phyloP scores from a whole-genome alignment of 2,329 filamentous ascomycete species.

The Aschersonia sp. region DNA sequence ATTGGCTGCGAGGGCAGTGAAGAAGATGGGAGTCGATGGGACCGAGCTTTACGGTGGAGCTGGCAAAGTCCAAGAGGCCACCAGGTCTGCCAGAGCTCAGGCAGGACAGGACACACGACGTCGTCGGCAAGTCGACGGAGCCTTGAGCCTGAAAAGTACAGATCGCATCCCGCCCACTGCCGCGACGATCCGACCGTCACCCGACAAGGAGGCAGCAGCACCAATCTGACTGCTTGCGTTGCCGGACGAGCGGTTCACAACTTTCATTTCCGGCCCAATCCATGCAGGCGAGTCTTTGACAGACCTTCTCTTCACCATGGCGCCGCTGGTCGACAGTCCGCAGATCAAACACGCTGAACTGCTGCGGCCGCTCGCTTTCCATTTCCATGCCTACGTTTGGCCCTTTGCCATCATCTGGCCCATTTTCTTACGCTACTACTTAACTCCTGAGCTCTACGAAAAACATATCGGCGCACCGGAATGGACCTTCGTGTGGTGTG shows the following conservation, averaged over 20 bases:
- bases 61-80: neutral
- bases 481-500: slow-evolving; percentile 95
- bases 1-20: neutral
- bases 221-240: neutral
- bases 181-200: neutral
- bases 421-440: slow-evolving; percentile 76
- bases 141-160: slow-evolving; percentile 6
- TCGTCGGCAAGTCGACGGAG: neutral
- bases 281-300: slow-evolving; percentile 1
- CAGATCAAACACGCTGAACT: slow-evolving; percentile 83
- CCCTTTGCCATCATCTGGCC: slow-evolving; percentile 90
- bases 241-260: slow-evolving; percentile 1
- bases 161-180: slow-evolving; percentile 5
- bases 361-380: slow-evolving; percentile 69
- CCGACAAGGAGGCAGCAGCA: neutral
- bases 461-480: slow-evolving; percentile 85
- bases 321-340: slow-evolving; percentile 77
- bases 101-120: neutral
- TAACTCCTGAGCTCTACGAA: slow-evolving; percentile 72
- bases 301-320: slow-evolving; percentile 29
- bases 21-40: neutral
- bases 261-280: neutral
- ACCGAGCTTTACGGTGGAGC: neutral
- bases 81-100: neutral
- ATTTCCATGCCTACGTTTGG: slow-evolving; percentile 82